Evolutionary conservation across 108 stramenopile genomes (phyloP).

Genomic region (Discostella stelligeroides): DNA sequence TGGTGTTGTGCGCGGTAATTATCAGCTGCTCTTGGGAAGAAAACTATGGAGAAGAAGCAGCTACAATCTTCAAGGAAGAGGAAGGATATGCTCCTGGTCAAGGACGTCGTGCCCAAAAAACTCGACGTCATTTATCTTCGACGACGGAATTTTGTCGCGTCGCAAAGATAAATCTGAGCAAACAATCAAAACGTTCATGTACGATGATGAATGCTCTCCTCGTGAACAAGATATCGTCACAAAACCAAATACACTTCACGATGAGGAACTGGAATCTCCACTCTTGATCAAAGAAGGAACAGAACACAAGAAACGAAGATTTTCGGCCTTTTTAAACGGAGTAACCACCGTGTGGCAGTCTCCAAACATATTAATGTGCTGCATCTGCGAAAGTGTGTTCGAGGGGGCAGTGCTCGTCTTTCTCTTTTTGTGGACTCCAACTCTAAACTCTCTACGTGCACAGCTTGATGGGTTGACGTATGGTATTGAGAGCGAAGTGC

Average conservation of each 20-base stretch:
- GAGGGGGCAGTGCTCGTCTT: constrained; percentile 92
- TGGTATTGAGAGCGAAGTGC: constrained; percentile 56
- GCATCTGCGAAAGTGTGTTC: constrained; percentile 87
- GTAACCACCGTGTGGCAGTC: constrained; percentile 59
- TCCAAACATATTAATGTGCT: constrained; percentile 72
- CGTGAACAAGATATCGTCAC: no score
- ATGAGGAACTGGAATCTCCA: neutral
- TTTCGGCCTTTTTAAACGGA: constrained; percentile 53
- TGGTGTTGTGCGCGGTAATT: constrained; percentile 67
- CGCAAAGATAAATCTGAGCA: no score
- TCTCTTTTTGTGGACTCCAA: constrained; percentile 97
- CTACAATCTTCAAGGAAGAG: neutral
- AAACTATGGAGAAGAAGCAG: no score
- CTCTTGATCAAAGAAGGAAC: neutral
- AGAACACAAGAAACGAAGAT: constrained; percentile 11
- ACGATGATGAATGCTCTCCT: no score
- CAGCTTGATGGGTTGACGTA: constrained; percentile 23
- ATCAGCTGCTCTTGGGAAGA: constrained; percentile 87
- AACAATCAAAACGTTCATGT: no score
- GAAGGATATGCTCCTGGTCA: neutral
- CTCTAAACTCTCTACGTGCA: constrained; percentile 59
- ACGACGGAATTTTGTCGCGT: no score
- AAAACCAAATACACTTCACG: no score
- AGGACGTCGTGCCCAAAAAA: no score
- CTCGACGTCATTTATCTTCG: no score